Evolutionary conservation across 148 eudicot genomes (phyloP).

Genomic region (Spergularia bocconei): DNA sequence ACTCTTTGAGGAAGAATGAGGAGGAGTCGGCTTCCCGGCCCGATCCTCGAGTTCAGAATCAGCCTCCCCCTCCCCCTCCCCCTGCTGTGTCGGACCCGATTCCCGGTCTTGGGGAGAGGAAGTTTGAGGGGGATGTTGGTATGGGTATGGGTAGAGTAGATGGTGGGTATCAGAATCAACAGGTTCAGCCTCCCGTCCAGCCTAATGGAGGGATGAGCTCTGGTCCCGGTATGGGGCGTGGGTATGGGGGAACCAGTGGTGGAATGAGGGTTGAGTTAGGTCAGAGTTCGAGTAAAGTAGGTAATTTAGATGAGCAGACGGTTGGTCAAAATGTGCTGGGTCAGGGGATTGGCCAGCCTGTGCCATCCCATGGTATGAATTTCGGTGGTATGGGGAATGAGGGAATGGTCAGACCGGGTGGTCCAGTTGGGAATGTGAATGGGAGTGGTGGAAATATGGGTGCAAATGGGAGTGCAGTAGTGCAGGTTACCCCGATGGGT

Average conservation of each 20-base stretch:
- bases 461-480: constrained; percentile 29
- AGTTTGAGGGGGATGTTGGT: constrained; percentile 31
- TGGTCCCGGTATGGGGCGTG: constrained; percentile 22
- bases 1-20: constrained; percentile 51
- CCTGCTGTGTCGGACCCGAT: constrained; percentile 23
- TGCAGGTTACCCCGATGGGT: constrained; percentile 27
- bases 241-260: constrained; percentile 33
- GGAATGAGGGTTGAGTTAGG: constrained; percentile 66
- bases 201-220: constrained; percentile 30
- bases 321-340: constrained; percentile 31
- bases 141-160: constrained; percentile 36
- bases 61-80: constrained; percentile 11
- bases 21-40: constrained; percentile 25
- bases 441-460: constrained; percentile 36
- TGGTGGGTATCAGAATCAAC: constrained; percentile 41
- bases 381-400: constrained; percentile 41
- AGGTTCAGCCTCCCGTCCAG: constrained; percentile 19
- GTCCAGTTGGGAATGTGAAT: constrained; percentile 43
- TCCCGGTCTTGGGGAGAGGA: constrained; percentile 32
- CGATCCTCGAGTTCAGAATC: constrained; percentile 26
- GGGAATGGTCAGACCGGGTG: constrained; percentile 35
- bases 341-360: constrained; percentile 38
- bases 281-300: constrained; percentile 39
- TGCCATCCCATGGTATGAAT: constrained; percentile 32
- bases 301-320: constrained; percentile 40